phyloP scores from a whole-genome alignment of 2,329 filamentous ascomycete species.

The Monosporascus cannonballus region DNA sequence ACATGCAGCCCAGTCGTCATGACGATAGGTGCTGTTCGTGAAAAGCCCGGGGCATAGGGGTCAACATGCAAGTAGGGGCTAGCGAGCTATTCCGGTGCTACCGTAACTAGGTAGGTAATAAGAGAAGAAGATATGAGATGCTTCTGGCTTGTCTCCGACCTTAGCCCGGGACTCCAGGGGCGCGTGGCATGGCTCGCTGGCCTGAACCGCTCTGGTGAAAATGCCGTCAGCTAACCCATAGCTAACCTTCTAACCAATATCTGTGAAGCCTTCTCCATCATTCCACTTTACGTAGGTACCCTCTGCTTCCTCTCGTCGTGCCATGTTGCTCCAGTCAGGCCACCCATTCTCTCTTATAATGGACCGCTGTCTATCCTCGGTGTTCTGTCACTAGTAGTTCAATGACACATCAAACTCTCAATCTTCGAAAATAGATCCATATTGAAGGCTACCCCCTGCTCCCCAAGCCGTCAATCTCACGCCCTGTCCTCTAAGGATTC shows the following conservation, averaged over 20 bases:
- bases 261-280: slow-evolving; percentile 9
- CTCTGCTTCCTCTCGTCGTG: slow-evolving; percentile 17
- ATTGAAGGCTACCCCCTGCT: not conserved
- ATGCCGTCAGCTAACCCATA: not conserved
- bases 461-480: not conserved
- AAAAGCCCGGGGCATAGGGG: no score
- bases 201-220: no score
- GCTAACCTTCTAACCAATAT: slow-evolving; percentile 10
- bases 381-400: not conserved
- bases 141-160: no score
- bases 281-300: slow-evolving; percentile 8
- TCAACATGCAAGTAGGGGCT: no score
- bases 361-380: slow-evolving; percentile 6
- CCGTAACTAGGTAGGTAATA: no score
- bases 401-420: not conserved
- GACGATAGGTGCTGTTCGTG: no score
- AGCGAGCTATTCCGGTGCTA: no score
- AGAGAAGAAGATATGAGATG: no score
- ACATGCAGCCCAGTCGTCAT: no score
- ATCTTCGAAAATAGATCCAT: not conserved
- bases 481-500: not conserved
- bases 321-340: slow-evolving; percentile 24
- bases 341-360: slow-evolving; percentile 19
- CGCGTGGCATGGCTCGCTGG: no score
- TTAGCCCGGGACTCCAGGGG: no score